These are phyloP conservation scores for Monarda citriodora DNA, from an alignment of 305 asterid genomes.

Conservation along the genomic window DNA sequence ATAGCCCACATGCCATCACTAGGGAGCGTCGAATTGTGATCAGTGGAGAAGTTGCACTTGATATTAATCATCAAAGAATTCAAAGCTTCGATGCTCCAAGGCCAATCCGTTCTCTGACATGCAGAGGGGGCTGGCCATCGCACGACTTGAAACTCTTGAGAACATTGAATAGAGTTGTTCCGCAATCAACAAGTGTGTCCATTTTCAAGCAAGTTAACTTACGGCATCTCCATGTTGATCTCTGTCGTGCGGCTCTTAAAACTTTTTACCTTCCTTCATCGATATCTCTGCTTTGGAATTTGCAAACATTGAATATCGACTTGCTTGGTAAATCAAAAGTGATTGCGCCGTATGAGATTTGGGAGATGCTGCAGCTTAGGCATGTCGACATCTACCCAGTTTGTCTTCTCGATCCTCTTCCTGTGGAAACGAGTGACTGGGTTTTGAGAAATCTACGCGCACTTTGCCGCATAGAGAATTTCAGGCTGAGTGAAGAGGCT, in stretches of 20 bases:
- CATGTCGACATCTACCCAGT: not conserved
- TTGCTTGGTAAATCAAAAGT: too few species aligned
- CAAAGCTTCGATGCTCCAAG: not conserved
- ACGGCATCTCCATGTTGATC: not conserved
- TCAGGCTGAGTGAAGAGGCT: constrained; percentile 10
- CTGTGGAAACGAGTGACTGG: not conserved
- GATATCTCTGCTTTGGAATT: constrained; percentile 5
- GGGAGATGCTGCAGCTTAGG: constrained; percentile 7
- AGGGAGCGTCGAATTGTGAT: not conserved
- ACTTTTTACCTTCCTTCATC: not conserved
- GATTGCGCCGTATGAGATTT: not conserved
- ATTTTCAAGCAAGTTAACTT: not conserved
- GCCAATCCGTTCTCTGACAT: not conserved
- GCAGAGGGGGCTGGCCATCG: not conserved
- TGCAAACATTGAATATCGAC: not conserved
- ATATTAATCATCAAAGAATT: not conserved
- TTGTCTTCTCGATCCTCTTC: not conserved
- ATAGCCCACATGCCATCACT: not conserved
- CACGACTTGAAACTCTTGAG: not conserved
- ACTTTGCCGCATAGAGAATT: not conserved
- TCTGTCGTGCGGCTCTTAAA: not conserved
- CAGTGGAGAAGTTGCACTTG: not conserved
- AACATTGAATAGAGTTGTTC: not conserved
- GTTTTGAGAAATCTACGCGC: not conserved
- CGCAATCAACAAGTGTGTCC: not conserved